phyloP scores from a whole-genome alignment of 164 flowering plant species.

The Macadamia integrifolia region DNA sequence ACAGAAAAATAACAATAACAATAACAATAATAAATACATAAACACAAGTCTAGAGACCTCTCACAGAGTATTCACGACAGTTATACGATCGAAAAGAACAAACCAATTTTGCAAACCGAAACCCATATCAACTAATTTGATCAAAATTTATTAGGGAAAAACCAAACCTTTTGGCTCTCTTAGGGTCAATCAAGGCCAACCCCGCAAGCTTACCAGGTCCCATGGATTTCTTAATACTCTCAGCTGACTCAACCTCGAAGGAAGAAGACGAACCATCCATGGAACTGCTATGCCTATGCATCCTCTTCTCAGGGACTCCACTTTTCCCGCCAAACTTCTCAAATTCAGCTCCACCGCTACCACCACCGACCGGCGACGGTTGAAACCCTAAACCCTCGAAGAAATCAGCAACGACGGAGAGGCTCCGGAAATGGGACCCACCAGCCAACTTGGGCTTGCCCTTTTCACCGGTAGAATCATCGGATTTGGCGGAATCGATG shows the following conservation, averaged over 20 bases:
- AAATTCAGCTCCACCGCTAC: slow-evolving; percentile 22
- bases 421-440: slow-evolving; percentile 55
- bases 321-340: slow-evolving; percentile 5
- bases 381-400: slow-evolving; percentile 56
- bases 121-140: background rate
- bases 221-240: slow-evolving; percentile 67
- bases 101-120: background rate
- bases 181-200: slow-evolving; percentile 73
- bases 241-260: slow-evolving; percentile 25
- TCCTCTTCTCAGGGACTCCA: slow-evolving; percentile 26
- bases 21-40: too few relatives aligned
- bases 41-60: too few relatives aligned
- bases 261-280: slow-evolving; percentile 60
- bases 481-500: slow-evolving; percentile 25
- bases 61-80: too few relatives aligned
- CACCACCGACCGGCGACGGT: slow-evolving; percentile 19
- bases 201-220: slow-evolving; percentile 65
- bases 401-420: slow-evolving; percentile 85
- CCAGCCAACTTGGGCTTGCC: slow-evolving; percentile 7
- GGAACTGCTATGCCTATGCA: slow-evolving; percentile 61
- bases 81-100: too few relatives aligned
- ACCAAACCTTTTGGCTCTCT: slow-evolving; percentile 71
- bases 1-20: too few relatives aligned
- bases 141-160: background rate
- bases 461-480: slow-evolving; percentile 9